Base-by-base conservation (phyloP, 208 protist genomes). In the Chromosphaera perkinsii region DNA sequence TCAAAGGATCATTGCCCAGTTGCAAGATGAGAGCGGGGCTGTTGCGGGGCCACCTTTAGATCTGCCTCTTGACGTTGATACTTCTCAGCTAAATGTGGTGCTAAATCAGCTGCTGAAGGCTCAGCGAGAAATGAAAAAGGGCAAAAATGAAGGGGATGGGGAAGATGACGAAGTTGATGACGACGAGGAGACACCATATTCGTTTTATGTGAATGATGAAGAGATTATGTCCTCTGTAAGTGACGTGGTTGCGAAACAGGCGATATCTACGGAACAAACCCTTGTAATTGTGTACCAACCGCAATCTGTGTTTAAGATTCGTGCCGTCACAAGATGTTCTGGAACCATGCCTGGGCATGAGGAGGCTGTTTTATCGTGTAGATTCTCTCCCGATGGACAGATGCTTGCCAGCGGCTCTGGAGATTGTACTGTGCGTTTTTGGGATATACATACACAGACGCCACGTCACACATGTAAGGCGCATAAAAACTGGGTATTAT, bases 251-350 rank as follows among this genome's bases (percentile, higher is more conserved):
- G 32, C 45, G 37, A 43, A 59, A 26, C 35, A 65, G 10, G 39
- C 37, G 29, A 48, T 69, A 39, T 39, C 70, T 3, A n/a, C 52
- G 29, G 70, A 65, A 20, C 26, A 64, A 5, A 42, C 51, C 1
- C 12, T 85, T 5, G 42, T 49, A n/a, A 83, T 85, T 36, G 55
- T 75, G 26, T 85, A 82, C 48, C 69, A 77, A 69, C 94, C 94
- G 49, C 95, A 98, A 73, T 92, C 93, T 2, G 83, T 96, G n/a
- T 97, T 98, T 77, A 82, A 85, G 39, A 93, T 98, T 14, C 79
- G 85, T 14, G 80, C 93, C 20, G 91, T 97, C 10, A 96, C 93
- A 33, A 82, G 92, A 35, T 97, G 91, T 60, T 80, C 91, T 12
- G 83, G 85, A 42, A 84, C 85, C 26, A 82, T 97, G 27, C 79